Conservation (phyloP, 345 rosid genomes). For the Eucalyptus viminalis region DNA sequence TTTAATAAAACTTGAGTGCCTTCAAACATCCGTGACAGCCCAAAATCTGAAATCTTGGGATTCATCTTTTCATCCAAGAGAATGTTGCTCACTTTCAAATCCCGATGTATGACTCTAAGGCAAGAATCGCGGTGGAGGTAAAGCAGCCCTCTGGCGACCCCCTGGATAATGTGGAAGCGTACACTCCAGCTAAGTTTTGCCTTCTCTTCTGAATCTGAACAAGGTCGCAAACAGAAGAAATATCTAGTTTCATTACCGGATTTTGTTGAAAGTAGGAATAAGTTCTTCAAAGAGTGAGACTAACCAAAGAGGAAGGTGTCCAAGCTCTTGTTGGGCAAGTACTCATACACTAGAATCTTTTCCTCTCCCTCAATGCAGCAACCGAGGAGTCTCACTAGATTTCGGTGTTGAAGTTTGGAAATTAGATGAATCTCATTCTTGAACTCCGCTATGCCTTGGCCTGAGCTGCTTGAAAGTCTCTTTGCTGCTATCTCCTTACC, state of each 20-base stretch:
- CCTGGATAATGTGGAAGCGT: conserved; percentile 1
- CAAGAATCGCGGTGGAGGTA: conserved; percentile 42
- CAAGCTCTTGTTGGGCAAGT: conserved; percentile 14
- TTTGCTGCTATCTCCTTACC: conserved; percentile 50
- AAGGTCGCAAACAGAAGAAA: background rate
- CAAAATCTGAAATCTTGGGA: background rate
- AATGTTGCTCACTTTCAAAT: background rate
- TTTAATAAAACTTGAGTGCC: background rate
- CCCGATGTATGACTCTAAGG: conserved; percentile 7
- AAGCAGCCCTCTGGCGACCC: conserved; percentile 16
- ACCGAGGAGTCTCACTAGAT: conserved; percentile 48
- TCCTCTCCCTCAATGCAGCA: conserved; percentile 52
- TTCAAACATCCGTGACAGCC: background rate
- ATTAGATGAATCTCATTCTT: conserved; percentile 48
- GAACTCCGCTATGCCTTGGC: conserved; percentile 55
- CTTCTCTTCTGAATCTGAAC: background rate
- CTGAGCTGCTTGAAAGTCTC: conserved; percentile 35
- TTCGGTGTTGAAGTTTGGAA: conserved; percentile 51
- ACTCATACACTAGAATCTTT: conserved; percentile 48
- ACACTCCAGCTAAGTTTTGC: conserved; percentile 1
- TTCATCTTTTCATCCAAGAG: background rate
- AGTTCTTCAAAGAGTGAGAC: background rate
- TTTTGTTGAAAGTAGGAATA: background rate
- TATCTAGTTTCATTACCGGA: background rate
- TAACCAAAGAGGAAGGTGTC: conserved; percentile 28